These are phyloP conservation scores for Wallacemonas sp. DNA, from an alignment of 208 protist genomes.

Conservation along the genomic window DNA sequence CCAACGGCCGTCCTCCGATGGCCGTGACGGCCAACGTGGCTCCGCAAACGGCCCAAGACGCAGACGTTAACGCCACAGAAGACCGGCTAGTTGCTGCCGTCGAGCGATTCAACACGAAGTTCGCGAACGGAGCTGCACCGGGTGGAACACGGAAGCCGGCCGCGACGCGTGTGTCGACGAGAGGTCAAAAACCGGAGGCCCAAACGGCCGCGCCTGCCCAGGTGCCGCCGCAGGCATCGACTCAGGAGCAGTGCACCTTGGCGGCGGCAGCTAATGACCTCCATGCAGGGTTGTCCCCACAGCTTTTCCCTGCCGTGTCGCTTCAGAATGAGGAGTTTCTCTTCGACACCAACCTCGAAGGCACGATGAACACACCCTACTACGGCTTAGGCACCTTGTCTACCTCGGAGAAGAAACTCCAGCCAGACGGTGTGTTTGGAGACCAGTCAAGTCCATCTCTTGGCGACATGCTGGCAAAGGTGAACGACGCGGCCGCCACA, in stretches of 20 bases:
- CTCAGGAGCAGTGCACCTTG: no score
- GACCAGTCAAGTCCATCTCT: background rate
- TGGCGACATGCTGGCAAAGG: background rate
- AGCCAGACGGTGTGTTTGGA: background rate
- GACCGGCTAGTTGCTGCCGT: background rate
- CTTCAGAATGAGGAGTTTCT: background rate
- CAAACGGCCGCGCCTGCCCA: no score
- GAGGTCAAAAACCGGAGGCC: no score
- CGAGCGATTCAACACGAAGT: background rate
- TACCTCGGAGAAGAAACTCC: background rate
- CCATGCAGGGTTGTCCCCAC: background rate
- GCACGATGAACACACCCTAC: slow-evolving; percentile 9
- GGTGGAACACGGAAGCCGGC: no score
- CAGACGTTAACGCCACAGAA: background rate
- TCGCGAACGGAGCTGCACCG: no score
- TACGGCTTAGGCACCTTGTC: slow-evolving; percentile 2
- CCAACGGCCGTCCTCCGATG: background rate
- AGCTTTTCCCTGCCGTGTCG: background rate
- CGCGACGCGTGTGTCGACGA: no score
- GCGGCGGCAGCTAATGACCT: no score
- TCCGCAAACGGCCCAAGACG: no score
- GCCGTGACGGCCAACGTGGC: no score
- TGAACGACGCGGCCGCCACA: no score
- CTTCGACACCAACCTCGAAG: background rate
- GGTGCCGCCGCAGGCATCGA: no score